Percentiles rank a stretch among this genome's conserved stretches.
Conservation (phyloP, 202 grass and related monocot species). For the Dendrocalamus latiflorus region DNA sequence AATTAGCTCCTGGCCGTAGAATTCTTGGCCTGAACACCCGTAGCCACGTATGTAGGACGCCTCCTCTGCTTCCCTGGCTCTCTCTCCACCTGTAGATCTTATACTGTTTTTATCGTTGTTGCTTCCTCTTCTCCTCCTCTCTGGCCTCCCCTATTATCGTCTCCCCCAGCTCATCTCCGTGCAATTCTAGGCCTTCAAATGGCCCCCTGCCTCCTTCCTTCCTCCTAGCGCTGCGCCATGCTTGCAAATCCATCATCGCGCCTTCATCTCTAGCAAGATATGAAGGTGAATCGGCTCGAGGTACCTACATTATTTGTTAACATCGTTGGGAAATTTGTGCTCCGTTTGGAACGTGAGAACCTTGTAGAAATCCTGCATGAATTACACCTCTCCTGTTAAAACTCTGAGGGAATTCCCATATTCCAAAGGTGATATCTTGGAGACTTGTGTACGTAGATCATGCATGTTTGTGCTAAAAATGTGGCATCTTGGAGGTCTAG, state of each 20-base stretch:
- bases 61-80: neutral
- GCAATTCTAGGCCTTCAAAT: neutral
- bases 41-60: neutral
- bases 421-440: too few species aligned
- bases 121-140: too few species aligned
- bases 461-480: too few species aligned
- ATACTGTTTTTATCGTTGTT: neutral
- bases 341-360: neutral
- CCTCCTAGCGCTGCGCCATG: neutral
- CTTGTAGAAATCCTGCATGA: neutral
- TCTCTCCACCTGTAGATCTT: neutral
- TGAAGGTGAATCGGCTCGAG: constrained; percentile 17
- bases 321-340: neutral
- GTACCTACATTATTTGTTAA: neutral
- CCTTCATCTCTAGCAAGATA: neutral
- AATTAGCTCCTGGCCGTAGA: neutral
- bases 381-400: too few species aligned
- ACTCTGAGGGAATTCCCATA: too few species aligned
- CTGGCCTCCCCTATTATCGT: neutral
- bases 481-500: neutral
- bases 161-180: neutral
- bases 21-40: neutral
- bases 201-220: neutral
- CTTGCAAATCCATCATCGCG: neutral
- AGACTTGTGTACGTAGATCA: too few species aligned